Percentiles rank a stretch among this genome's conserved stretches.
Conservation (phyloP, 169 alveolate genomes). For the Hammondia hammondi region DNA sequence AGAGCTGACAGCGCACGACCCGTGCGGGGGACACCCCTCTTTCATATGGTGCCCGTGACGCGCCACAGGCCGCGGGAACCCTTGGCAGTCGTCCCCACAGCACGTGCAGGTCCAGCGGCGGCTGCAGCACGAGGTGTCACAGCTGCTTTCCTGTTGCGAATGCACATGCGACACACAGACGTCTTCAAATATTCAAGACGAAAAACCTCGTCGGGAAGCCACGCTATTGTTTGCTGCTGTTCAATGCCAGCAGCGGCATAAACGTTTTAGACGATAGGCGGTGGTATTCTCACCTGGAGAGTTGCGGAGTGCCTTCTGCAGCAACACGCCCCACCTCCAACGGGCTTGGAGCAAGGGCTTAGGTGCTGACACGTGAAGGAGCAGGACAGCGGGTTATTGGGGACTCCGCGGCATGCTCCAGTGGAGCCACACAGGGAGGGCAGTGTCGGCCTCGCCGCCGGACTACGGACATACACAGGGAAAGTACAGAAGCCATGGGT, state of each 20-base stretch:
- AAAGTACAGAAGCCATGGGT: background rate
- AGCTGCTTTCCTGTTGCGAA: background rate
- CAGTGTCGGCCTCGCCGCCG: background rate
- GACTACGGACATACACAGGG: background rate
- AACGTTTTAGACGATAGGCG: background rate
- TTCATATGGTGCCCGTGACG: background rate
- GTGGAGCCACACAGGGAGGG: background rate
- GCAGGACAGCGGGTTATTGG: background rate
- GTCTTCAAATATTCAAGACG: no score
- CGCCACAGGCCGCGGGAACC: background rate
- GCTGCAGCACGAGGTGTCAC: constrained; percentile 3
- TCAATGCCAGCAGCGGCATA: no score
- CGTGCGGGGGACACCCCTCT: background rate
- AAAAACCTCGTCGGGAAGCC: no score
- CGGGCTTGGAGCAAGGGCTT: background rate
- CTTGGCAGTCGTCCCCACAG: constrained; percentile 26
- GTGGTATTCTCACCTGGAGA: background rate
- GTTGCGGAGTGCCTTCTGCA: background rate
- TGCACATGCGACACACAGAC: no score
- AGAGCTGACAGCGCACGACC: background rate
- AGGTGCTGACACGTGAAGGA: background rate
- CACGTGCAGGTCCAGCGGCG: background rate
- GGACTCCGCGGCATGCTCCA: background rate
- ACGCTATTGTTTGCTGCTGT: no score
- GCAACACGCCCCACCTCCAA: background rate